Percentiles rank a stretch among this genome's conserved stretches.
These are phyloP conservation scores for Pneumocystis jirovecii DNA, from an alignment of 1,139 yeast genomes.

Conservation along the genomic window DNA sequence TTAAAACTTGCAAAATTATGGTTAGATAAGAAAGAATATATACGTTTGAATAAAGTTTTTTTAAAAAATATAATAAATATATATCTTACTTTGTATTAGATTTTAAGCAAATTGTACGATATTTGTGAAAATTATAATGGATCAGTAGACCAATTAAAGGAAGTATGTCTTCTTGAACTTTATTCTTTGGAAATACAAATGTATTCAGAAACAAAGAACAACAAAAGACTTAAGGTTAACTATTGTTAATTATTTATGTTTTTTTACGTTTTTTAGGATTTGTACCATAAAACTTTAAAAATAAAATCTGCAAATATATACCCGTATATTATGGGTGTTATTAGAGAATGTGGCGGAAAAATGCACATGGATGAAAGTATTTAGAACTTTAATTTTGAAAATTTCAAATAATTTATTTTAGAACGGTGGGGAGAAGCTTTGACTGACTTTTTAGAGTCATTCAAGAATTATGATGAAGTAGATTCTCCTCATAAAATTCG, in stretches of 20 bases:
- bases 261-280: constrained; percentile 16
- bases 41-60: constrained; percentile 29
- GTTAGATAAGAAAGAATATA: constrained; percentile 25
- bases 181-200: constrained; percentile 52
- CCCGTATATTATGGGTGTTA: constrained; percentile 54
- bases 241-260: not conserved
- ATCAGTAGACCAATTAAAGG: constrained; percentile 19
- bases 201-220: constrained; percentile 28
- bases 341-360: constrained; percentile 62
- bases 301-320: constrained; percentile 57
- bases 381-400: not conserved
- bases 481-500: constrained; percentile 44
- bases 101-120: constrained; percentile 31
- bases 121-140: constrained; percentile 23
- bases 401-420: constrained; percentile 11
- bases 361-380: constrained; percentile 39
- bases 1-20: constrained; percentile 38
- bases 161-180: constrained; percentile 37
- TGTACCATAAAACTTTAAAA: constrained; percentile 36
- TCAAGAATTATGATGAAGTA: constrained; percentile 65
- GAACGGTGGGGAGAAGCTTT: constrained; percentile 48
- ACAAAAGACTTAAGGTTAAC: constrained; percentile 27
- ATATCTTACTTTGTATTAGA: constrained; percentile 4
- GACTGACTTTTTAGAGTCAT: constrained; percentile 53
- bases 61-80: constrained; percentile 1